Conservation (phyloP, 768 basidiomycete genomes). For the Tylopilus subfusipes region DNA sequence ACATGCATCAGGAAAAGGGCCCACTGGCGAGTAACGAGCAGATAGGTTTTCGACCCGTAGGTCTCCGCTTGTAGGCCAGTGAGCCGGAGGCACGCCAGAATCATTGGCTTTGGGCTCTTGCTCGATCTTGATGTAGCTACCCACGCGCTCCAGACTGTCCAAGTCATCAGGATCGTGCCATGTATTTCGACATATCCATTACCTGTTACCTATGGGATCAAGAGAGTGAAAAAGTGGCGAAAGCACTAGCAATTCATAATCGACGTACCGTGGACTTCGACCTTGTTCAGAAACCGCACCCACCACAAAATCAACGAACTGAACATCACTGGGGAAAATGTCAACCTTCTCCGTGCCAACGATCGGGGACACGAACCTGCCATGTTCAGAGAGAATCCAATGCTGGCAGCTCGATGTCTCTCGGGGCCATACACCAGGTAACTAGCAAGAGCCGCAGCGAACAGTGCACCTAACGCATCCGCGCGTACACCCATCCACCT, state of each 20-base stretch:
- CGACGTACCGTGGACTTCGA: slow-evolving; percentile 42
- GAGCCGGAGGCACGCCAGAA: background rate
- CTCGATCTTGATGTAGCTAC: background rate
- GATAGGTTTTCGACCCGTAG: slow-evolving; percentile 2
- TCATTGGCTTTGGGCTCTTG: background rate
- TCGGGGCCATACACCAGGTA: slow-evolving; percentile 6
- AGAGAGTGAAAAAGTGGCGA: no score
- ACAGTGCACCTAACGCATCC: background rate
- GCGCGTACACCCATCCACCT: background rate
- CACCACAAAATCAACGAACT: slow-evolving; percentile 52
- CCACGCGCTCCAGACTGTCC: background rate
- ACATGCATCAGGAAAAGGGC: background rate
- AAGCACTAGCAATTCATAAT: no score
- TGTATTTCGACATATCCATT: no score
- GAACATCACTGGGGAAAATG: slow-evolving; percentile 43
- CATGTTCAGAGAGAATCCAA: slow-evolving; percentile 40
- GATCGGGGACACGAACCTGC: slow-evolving; percentile 30
- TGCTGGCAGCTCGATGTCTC: slow-evolving; percentile 18
- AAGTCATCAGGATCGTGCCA: background rate
- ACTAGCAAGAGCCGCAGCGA: background rate
- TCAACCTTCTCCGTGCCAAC: background rate
- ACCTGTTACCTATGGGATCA: slow-evolving; percentile 1
- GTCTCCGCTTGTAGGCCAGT: background rate
- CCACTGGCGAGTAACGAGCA: slow-evolving; percentile 3
- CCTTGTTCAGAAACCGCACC: slow-evolving; percentile 41